phyloP scores from a whole-genome alignment of 2,329 filamentous ascomycete species.

The Zasmidium cellare region DNA sequence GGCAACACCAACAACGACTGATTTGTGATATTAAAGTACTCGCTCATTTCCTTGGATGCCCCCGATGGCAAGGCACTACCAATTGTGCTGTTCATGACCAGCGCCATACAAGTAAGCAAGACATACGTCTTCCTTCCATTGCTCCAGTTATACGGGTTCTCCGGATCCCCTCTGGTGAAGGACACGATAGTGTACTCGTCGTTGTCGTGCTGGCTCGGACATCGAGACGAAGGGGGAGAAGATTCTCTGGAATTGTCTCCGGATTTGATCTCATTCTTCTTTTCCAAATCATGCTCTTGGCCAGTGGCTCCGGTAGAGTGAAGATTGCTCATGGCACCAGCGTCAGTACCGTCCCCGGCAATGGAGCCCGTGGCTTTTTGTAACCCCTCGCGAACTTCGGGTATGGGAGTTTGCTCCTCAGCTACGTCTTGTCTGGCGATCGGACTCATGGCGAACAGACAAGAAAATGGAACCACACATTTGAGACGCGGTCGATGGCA shows the following conservation, averaged over 20 bases:
- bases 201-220: conserved; percentile 12
- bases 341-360: conserved; percentile 11
- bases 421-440: conserved; percentile 7
- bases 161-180: conserved; percentile 41
- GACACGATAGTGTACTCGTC: conserved; percentile 32
- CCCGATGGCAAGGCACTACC: conserved; percentile 65
- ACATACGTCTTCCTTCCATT: conserved; percentile 54
- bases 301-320: not conserved
- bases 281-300: conserved; percentile 18
- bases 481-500: not conserved
- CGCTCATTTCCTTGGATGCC: conserved; percentile 58
- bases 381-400: conserved; percentile 7
- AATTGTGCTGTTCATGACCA: conserved; percentile 69
- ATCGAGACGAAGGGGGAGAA: conserved; percentile 9
- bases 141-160: conserved; percentile 45
- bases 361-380: conserved; percentile 7
- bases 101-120: conserved; percentile 56
- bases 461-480: not conserved
- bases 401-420: conserved; percentile 43
- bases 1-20: conserved; percentile 47
- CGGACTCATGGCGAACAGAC: conserved; percentile 3
- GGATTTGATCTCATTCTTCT: conserved; percentile 19
- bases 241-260: conserved; percentile 30
- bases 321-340: conserved; percentile 1
- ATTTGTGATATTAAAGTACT: conserved; percentile 57